Base-by-base conservation (phyloP, 1,284 basidiomycete species). In the Tylopilus sp. region DNA sequence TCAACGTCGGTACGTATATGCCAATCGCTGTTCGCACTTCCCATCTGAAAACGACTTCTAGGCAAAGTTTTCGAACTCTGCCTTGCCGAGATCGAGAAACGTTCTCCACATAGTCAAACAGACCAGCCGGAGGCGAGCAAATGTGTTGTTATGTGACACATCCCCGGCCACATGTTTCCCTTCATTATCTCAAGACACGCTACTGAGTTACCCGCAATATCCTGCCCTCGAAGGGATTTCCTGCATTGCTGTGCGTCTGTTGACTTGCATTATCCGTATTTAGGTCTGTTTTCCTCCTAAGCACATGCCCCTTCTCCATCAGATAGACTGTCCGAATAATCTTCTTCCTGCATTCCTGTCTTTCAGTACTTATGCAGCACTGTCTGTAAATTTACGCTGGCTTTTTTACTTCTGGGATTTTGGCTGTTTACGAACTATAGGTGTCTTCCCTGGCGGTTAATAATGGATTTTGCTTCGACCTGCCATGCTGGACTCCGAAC, bases 41-140 rank as follows among this genome's bases (percentile, higher is more conserved):
- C 42, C 57, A 40, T 48, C 56, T 49, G 30, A 49, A 44, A 30
- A 15, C 34, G 15, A 29, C 52, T 47, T 39, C 60, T 33, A 94
- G 92, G 77, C 69, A 85, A 86, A 64, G 92, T 94, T 8, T 97
- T 97, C 56, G 91, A 97, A 59, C 76, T 88, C 37, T 90, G 92
- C 63, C 78, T 97, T 51, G 82, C 74, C 35, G 89, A 97, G 70
- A 94, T 97, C 59, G 89, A 92, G 76, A 86, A 84, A 63, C 74
- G 79, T 51, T 72, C 76, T 43, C 76, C 80, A 29, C 78, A 75
- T 51, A 77, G 75, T 64, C 78, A 85, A 65, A 59, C 73, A 7
- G 85, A 81, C 43, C 64, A 75, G 55, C 81, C 82, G 30, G 74
- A 75, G 55, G 66, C 72, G n/a, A 78, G 72, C 62, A 75, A 71